phyloP scores from a whole-genome alignment of 2,329 filamentous ascomycete species.

The Aspergillus spinulosporus region DNA sequence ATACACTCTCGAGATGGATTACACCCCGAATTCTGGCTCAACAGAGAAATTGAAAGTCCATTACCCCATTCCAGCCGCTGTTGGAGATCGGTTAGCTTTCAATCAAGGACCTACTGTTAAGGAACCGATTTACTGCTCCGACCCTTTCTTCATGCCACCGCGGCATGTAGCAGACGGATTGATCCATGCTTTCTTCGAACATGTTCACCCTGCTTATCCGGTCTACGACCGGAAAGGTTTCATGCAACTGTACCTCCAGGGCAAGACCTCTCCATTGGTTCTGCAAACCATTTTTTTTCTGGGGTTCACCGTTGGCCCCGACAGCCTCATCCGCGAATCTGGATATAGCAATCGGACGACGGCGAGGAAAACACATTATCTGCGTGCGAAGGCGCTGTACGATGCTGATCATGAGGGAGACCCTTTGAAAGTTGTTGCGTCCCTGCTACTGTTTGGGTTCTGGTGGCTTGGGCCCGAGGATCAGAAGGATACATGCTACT shows the following conservation, averaged over 20 bases:
- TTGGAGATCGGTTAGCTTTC: background rate
- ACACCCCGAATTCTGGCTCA: background rate
- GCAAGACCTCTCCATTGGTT: background rate
- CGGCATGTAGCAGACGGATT: background rate
- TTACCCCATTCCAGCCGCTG: background rate
- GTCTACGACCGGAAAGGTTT: background rate
- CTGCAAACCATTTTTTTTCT: background rate
- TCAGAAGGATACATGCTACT: conserved; percentile 26
- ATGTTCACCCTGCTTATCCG: background rate
- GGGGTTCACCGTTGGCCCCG: background rate
- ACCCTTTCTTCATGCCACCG: background rate
- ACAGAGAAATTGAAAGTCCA: background rate
- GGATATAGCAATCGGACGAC: background rate
- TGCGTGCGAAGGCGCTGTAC: background rate
- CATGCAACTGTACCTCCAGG: background rate
- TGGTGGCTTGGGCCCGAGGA: conserved; percentile 28
- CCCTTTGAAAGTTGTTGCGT: conserved; percentile 19
- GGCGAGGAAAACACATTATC: background rate
- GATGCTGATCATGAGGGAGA: background rate
- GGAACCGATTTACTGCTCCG: background rate
- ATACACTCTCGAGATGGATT: background rate
- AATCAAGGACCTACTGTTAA: background rate
- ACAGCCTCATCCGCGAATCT: background rate
- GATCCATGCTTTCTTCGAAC: background rate
- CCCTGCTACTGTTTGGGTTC: conserved; percentile 24